These are phyloP conservation scores for Ephemerocybe angulata DNA, from an alignment of 768 basidiomycete genomes.

Conservation along the genomic window DNA sequence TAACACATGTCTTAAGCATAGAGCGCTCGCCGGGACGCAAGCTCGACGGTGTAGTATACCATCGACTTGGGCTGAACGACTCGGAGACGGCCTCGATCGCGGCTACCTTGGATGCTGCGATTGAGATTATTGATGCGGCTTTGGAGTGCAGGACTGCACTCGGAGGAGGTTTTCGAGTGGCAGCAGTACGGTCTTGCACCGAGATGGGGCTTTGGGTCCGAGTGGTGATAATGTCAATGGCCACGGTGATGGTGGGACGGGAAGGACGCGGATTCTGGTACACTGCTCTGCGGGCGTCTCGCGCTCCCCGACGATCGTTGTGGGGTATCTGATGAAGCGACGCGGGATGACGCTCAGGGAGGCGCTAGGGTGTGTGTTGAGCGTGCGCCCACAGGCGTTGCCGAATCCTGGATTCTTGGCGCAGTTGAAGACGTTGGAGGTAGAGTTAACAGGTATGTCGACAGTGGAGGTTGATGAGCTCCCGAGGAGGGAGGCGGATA, in stretches of 20 bases:
- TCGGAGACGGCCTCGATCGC: slow-evolving; percentile 25
- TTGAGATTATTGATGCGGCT: slow-evolving; percentile 27
- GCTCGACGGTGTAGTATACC: slow-evolving; percentile 31
- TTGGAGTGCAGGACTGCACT: slow-evolving; percentile 18
- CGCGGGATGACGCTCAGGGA: slow-evolving; percentile 32
- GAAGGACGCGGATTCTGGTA: slow-evolving; percentile 37
- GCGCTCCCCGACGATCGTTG: slow-evolving; percentile 41
- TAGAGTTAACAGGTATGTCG: slow-evolving; percentile 21
- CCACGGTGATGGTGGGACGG: no score
- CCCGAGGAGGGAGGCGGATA: slow-evolving; percentile 29
- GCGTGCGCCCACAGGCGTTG: slow-evolving; percentile 31
- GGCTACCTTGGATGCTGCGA: slow-evolving; percentile 24
- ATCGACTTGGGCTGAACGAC: slow-evolving; percentile 37
- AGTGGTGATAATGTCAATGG: no score
- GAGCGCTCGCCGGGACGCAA: slow-evolving; percentile 29
- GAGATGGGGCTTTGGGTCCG: no score
- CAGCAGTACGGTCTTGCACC: no score
- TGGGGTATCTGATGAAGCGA: slow-evolving; percentile 38
- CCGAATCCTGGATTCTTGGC: slow-evolving; percentile 42
- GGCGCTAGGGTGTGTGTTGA: slow-evolving; percentile 34
- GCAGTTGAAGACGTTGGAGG: slow-evolving; percentile 38
- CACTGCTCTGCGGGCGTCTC: slow-evolving; percentile 46
- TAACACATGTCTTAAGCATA: slow-evolving; percentile 41
- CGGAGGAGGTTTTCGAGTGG: no score
- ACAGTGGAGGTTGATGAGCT: slow-evolving; percentile 35